Base-by-base conservation (phyloP, 257 asterid genomes). In the Fraxinus anomala region DNA sequence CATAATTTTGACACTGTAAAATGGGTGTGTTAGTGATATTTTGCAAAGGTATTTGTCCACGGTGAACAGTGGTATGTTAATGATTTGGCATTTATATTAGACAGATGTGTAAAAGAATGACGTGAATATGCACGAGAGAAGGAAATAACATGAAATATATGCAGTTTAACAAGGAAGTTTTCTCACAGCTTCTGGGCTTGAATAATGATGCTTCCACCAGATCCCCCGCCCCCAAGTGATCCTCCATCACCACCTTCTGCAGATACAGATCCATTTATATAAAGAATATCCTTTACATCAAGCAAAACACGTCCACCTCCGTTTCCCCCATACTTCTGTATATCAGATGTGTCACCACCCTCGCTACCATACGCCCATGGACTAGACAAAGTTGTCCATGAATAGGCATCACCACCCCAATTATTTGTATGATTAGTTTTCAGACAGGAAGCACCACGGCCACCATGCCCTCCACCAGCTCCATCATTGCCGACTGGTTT, bases 381-480 rank as follows among this genome's bases (percentile, higher is more conserved):
- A 37, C 56, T 42, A 83, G 96, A 85, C 86, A 94, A 85, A 47
- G 90, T 89, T 49, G 90, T 75, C 99, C 99, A 94, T 44, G 90
- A 88, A 83, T 94, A 94, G 82, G 89, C 99, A 80, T 94, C 99
- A 85, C 99, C 99, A 65, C 99, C 99, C 99, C 99, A 94, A 85
- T 54, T 79, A 81, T 84, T 87, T 23, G 93, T 90, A 30, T 76
- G 78, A 74, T 87, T 89, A 71, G 92, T 90, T 89, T 94, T 94
- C 83, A 83, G 74, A 84, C 99, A 94, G 75, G 99, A 92, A 76
- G 99, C 97, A 51, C 99, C 99, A 72, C 97, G 97, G 26, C 99
- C 99, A 71, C 99, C 99, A 85, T 94, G 99, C 80, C 99, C 99
- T 75, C 99, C 99, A 66, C 99, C 99, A 28, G 96, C 93, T 49